Conservation (phyloP, 1,284 basidiomycete species). For the Ceratobasidium sp. region DNA sequence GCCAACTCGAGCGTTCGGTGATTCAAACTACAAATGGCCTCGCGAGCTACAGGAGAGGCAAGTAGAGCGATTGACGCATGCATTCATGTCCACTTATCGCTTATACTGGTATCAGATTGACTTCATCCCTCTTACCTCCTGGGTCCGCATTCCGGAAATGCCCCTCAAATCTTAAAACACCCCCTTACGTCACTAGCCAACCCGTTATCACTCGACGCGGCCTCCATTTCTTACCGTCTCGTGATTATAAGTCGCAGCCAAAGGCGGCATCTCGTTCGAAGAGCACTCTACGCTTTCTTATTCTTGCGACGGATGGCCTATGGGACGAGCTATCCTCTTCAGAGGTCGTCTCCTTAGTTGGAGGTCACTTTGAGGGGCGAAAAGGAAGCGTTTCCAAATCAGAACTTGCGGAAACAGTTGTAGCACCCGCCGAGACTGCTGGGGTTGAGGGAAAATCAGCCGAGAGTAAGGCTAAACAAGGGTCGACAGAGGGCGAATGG, state of each 20-base stretch:
- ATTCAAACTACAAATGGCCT: slow-evolving; percentile 94
- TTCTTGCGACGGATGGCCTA: slow-evolving; percentile 93
- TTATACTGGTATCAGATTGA: slow-evolving; percentile 65
- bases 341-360: slow-evolving; percentile 93
- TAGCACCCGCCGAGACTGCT: slow-evolving; percentile 60
- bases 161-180: slow-evolving; percentile 79
- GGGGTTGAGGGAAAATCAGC: slow-evolving; percentile 75
- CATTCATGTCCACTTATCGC: slow-evolving; percentile 8
- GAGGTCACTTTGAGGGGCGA: slow-evolving; percentile 82
- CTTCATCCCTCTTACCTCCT: slow-evolving; percentile 67
- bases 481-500: slow-evolving; percentile 71
- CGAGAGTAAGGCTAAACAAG: slow-evolving; percentile 57
- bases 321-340: slow-evolving; percentile 97
- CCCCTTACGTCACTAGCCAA: slow-evolving; percentile 93
- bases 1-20: slow-evolving; percentile 95
- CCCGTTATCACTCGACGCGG: slow-evolving; percentile 90
- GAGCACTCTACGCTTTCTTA: slow-evolving; percentile 75
- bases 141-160: slow-evolving; percentile 75
- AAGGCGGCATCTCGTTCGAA: slow-evolving; percentile 49
- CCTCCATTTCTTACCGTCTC: slow-evolving; percentile 64
- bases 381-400: slow-evolving; percentile 69
- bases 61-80: not conserved
- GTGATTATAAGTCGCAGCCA: slow-evolving; percentile 61
- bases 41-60: slow-evolving; percentile 71
- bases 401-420: slow-evolving; percentile 68